Percentiles rank a stretch among this genome's conserved stretches.
Conservation (phyloP, 1,284 basidiomycete species). For the Cryptococcus sp. region DNA sequence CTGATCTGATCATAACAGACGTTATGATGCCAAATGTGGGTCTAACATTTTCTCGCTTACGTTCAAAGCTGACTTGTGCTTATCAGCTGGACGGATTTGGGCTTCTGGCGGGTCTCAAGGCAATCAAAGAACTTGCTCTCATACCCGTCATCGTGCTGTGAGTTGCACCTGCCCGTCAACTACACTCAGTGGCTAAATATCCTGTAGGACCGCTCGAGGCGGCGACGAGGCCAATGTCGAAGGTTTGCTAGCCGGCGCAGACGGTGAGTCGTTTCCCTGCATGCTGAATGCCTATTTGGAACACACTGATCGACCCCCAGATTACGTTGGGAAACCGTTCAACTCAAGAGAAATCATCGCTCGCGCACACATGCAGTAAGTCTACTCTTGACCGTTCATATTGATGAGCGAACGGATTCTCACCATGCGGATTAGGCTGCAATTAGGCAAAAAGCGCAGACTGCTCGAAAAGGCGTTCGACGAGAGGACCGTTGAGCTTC, state of each 20-base stretch:
- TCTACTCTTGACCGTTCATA: not conserved
- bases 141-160: constrained; percentile 46
- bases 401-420: constrained; percentile 3
- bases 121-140: constrained; percentile 20
- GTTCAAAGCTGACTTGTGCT: not conserved
- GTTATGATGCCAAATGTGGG: constrained; percentile 53
- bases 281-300: not conserved
- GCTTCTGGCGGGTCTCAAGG: constrained; percentile 31
- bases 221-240: constrained; percentile 44
- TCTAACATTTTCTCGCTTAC: not conserved
- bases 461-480: constrained; percentile 45
- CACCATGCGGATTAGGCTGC: constrained; percentile 25
- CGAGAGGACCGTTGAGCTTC: constrained; percentile 45
- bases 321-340: constrained; percentile 50
- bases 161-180: constrained; percentile 2
- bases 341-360: constrained; percentile 54
- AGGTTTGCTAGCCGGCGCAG: constrained; percentile 52
- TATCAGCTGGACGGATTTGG: constrained; percentile 40
- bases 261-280: constrained; percentile 33
- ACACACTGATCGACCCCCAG: constrained; percentile 1
- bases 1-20: constrained; percentile 52
- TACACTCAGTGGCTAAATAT: not conserved
- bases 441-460: constrained; percentile 44
- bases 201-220: constrained; percentile 37
- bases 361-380: constrained; percentile 44